phyloP scores from a whole-genome alignment of 2,329 filamentous ascomycete species.

The Ceratocystis variospora region DNA sequence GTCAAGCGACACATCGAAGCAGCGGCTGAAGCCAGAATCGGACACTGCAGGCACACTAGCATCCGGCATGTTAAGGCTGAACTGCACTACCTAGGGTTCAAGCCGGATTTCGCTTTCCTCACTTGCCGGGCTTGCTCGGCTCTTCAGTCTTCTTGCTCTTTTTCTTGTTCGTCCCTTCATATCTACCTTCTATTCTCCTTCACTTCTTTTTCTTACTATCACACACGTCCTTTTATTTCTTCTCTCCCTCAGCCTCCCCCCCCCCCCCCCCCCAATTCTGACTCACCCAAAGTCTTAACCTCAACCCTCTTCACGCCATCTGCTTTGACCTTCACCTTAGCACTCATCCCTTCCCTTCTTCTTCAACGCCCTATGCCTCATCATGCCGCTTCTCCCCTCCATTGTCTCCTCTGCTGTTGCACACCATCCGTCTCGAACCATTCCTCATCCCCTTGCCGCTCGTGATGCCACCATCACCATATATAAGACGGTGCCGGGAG shows the following conservation, averaged over 20 bases:
- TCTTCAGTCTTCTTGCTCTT: not conserved
- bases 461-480: conserved; percentile 19
- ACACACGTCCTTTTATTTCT: not conserved
- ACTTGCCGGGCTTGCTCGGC: too few species aligned
- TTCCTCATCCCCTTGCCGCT: conserved; percentile 27
- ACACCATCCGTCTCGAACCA: conserved; percentile 21
- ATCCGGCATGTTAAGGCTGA: too few species aligned
- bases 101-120: too few species aligned
- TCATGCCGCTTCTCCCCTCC: conserved; percentile 23
- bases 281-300: not conserved
- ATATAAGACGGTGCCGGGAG: conserved; percentile 20
- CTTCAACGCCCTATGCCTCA: conserved; percentile 26
- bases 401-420: not conserved
- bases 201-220: not conserved
- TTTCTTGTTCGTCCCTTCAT: not conserved
- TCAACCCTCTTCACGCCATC: not conserved
- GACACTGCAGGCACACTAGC: not conserved
- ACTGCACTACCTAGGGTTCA: too few species aligned
- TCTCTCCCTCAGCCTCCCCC: not conserved
- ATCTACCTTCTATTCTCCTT: not conserved
- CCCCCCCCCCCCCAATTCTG: too few species aligned
- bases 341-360: not conserved
- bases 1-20: not conserved
- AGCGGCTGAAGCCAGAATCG: not conserved
- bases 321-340: not conserved